Percentiles rank a stretch among this genome's conserved stretches.
Conservation (phyloP, 805 yeast species). For the Candida gorgasii region DNA sequence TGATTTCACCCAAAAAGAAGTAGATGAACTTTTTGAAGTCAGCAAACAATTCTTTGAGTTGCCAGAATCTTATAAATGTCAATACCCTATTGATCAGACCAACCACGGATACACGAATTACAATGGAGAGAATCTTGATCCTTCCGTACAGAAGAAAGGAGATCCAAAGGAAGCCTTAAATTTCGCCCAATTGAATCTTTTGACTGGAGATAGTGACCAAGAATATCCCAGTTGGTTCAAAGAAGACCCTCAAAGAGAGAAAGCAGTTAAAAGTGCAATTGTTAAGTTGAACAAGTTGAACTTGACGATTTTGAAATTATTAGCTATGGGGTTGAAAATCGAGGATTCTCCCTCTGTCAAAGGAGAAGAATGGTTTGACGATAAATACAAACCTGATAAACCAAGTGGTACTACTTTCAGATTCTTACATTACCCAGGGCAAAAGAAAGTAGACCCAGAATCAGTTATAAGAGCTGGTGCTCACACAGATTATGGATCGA, state of each 20-base stretch:
- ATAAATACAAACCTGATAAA: conserved; percentile 54
- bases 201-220: conserved; percentile 42
- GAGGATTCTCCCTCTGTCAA: conserved; percentile 47
- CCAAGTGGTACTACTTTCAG: conserved; percentile 67
- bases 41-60: conserved; percentile 53
- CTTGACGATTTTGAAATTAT: conserved; percentile 48
- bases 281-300: conserved; percentile 53
- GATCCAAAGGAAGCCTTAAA: conserved; percentile 75
- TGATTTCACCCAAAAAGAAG: conserved; percentile 57
- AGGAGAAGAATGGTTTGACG: conserved; percentile 59
- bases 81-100: conserved; percentile 50
- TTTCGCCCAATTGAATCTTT: conserved; percentile 54
- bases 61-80: conserved; percentile 51
- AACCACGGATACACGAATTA: conserved; percentile 64
- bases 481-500: conserved; percentile 80
- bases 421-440: conserved; percentile 71
- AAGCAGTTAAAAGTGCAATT: conserved; percentile 36
- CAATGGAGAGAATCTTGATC: conserved; percentile 54
- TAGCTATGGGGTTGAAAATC: conserved; percentile 64
- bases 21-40: conserved; percentile 48
- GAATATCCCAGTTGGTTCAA: conserved; percentile 54
- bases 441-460: conserved; percentile 48
- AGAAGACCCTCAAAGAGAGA: conserved; percentile 38
- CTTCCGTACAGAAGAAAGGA: conserved; percentile 38
- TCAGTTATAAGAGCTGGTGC: conserved; percentile 76